These are phyloP conservation scores for Candida arabinofermentans DNA, from an alignment of 805 yeast species.

Conservation along the genomic window DNA sequence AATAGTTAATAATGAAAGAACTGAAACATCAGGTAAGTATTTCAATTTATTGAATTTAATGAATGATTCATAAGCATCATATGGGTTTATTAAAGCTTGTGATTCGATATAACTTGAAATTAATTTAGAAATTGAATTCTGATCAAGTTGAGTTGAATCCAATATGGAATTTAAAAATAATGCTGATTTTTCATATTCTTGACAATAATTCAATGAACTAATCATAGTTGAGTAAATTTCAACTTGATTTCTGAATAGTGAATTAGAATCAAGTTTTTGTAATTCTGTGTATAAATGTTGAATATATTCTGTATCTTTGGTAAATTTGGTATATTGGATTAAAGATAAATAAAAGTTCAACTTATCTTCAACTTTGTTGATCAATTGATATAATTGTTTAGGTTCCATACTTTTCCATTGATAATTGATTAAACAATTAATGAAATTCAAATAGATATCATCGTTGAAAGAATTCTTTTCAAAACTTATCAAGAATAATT, in stretches of 20 bases:
- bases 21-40: constrained; percentile 33
- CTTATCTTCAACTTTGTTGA: constrained; percentile 9
- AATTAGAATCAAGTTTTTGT: constrained; percentile 7
- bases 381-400: constrained; percentile 13
- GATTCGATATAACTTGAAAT: constrained; percentile 24
- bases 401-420: constrained; percentile 19
- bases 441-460: constrained; percentile 17
- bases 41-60: constrained; percentile 26
- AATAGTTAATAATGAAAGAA: constrained; percentile 23
- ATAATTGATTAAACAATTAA: constrained; percentile 25
- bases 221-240: constrained; percentile 49
- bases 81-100: constrained; percentile 23
- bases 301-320: constrained; percentile 36
- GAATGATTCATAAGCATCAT: constrained; percentile 22
- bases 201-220: constrained; percentile 48
- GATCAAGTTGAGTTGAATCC: constrained; percentile 15
- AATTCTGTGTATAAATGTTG: constrained; percentile 35
- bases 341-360: constrained; percentile 34
- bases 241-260: constrained; percentile 33
- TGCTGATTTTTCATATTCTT: constrained; percentile 47
- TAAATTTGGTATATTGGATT: constrained; percentile 36
- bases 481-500: constrained; percentile 33
- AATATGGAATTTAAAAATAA: constrained; percentile 54
- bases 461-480: constrained; percentile 14
- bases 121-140: constrained; percentile 6